Base-by-base conservation (phyloP, 78 protist genomes). In the Dictyostelium citrinum region DNA sequence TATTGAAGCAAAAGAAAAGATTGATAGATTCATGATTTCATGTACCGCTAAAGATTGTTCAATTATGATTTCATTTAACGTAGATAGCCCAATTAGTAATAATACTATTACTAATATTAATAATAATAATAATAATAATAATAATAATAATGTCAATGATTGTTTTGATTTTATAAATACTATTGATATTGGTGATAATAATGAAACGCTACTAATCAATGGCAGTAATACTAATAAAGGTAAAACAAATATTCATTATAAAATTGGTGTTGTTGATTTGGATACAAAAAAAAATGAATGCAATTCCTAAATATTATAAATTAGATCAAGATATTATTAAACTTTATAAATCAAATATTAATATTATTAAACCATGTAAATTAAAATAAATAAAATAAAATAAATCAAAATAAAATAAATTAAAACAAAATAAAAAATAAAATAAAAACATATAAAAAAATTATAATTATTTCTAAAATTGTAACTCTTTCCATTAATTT, bases 21-120 rank as follows among this genome's bases (percentile, higher is more conserved):
- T 88, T 27, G 41, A 58, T 17, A 41, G 72, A 61, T 88, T 61
- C 31, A 27, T 88, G 22, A n/a, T 88, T 22, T 81, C 93, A 45
- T 45, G 84, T 35, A 88, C 93, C 10, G 84, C 80, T 1, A 88
- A 88, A n/a, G 93, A 88, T 68, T 88, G 93, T 33, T 78, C 85
- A 27, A 78, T 88, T 22, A 88, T 88, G 93, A 78, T 88, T 10
- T 64, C 93, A 45, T 78, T 88, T n/a, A 82, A 12, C 8, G 5
- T 41, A 2, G 43, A 37, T 64, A 22, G 0, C 6, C 17, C 43
- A 17, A 71, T 20, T 27, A 78, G 12, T 17, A 5, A 24, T 10
- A 78, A 45, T 10, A 20, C 0, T 12, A 37, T 39, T 9, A 4
- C 17, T 78, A 60, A 22, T 12, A 24, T 22, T 5, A 20, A 17